Percentiles rank a stretch among this genome's conserved stretches.
These are phyloP conservation scores for Coleophoma cylindrospora DNA, from an alignment of 2,329 filamentous ascomycete genomes.

Conservation along the genomic window DNA sequence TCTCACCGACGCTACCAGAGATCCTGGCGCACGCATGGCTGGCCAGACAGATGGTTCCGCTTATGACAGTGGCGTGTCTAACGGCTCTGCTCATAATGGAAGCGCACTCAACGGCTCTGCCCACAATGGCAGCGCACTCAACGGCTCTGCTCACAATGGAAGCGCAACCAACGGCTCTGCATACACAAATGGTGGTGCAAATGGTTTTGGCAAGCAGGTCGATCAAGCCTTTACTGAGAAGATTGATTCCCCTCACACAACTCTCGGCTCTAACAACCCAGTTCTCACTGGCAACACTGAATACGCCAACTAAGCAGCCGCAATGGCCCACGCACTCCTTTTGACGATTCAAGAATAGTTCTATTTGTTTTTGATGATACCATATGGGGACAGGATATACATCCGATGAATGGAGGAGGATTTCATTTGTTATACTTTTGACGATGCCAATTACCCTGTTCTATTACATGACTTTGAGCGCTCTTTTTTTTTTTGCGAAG, in stretches of 20 bases:
- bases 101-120: constrained; percentile 1
- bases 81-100: constrained; percentile 44
- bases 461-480: neutral
- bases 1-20: constrained; percentile 8
- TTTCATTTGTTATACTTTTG: neutral
- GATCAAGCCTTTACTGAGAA: constrained; percentile 19
- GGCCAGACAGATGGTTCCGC: constrained; percentile 1
- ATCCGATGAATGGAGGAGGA: neutral
- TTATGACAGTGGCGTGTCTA: constrained; percentile 22
- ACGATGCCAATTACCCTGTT: neutral
- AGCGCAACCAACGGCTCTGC: constrained; percentile 1
- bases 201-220: constrained; percentile 19
- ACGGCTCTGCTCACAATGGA: constrained; percentile 44
- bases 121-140: constrained; percentile 29
- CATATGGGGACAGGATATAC: neutral
- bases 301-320: neutral
- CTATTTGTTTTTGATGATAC: constrained; percentile 3
- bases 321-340: neutral
- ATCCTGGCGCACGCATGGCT: constrained; percentile 5
- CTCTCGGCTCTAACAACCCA: constrained; percentile 17
- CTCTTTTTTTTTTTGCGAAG: neutral
- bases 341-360: neutral
- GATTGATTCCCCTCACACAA: constrained; percentile 9
- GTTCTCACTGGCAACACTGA: constrained; percentile 14
- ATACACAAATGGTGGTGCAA: constrained; percentile 41